These are phyloP conservation scores for Coemansia sp. DNA, from an alignment of 192 early-diverging fungal species.

Conservation along the genomic window DNA sequence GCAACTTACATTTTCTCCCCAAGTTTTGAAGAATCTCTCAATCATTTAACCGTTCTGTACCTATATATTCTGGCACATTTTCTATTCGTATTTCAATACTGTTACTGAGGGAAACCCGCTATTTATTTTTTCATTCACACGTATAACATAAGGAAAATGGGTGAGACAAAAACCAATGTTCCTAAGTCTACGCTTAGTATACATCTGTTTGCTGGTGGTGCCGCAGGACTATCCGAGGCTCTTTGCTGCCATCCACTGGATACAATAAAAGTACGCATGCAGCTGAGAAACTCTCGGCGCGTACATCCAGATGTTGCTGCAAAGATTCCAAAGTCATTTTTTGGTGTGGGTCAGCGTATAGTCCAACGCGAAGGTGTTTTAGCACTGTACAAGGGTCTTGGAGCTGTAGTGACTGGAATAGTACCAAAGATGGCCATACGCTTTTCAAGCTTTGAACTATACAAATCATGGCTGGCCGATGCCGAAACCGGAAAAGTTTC, in stretches of 20 bases:
- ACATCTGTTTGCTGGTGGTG: slow-evolving; percentile 85
- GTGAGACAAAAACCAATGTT: slow-evolving; percentile 3
- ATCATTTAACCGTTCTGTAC: not conserved
- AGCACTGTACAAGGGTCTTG: slow-evolving; percentile 95
- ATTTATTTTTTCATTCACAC: not conserved
- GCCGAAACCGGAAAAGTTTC: slow-evolving; percentile 62
- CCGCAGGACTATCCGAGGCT: slow-evolving; percentile 90
- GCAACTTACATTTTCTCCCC: not conserved
- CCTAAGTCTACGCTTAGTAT: slow-evolving; percentile 64
- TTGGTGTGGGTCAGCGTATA: slow-evolving; percentile 83
- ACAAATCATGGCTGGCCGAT: slow-evolving; percentile 79
- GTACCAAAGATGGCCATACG: slow-evolving; percentile 99
- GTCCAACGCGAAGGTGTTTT: slow-evolving; percentile 82
- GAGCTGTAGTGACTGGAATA: slow-evolving; percentile 93
- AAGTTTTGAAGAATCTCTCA: not conserved
- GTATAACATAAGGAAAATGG: not conserved
- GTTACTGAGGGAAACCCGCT: not conserved
- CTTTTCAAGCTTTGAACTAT: slow-evolving; percentile 93
- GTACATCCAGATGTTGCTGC: slow-evolving; percentile 4
- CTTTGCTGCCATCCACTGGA: slow-evolving; percentile 91
- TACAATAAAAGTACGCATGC: slow-evolving; percentile 98
- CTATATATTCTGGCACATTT: slow-evolving; percentile 2
- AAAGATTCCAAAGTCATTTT: slow-evolving; percentile 57
- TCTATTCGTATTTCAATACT: not conserved
- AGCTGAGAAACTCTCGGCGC: slow-evolving; percentile 69